A percentile compares a stretch with the other conserved stretches of the same genome.
Evolutionary conservation across 495 filamentous ascomycete species (phyloP).

Genomic region (Tuber brumale): DNA sequence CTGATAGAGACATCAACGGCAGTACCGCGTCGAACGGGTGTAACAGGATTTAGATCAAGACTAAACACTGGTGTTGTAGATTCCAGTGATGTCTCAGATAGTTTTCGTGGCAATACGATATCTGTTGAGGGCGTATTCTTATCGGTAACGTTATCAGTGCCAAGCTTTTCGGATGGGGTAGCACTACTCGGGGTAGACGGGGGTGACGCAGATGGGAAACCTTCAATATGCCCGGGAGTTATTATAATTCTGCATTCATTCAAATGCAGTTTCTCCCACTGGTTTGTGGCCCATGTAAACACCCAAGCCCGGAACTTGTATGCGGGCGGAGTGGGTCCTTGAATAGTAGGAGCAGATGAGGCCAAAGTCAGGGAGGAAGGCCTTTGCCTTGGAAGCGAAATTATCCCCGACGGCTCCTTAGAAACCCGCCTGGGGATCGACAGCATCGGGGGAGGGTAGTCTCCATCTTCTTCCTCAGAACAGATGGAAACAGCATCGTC

Average conservation of each 20-base stretch:
- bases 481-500: constrained; percentile 45
- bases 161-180: neutral
- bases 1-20: constrained; percentile 90
- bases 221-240: constrained; percentile 79
- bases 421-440: constrained; percentile 41
- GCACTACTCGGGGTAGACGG: constrained; percentile 18
- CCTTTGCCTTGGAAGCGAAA: constrained; percentile 32
- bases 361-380: constrained; percentile 31
- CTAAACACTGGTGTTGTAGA: constrained; percentile 47
- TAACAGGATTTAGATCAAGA: constrained; percentile 78
- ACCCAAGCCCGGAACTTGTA: constrained; percentile 67
- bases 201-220: constrained; percentile 25
- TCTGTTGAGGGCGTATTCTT: constrained; percentile 9
- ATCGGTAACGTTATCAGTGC: constrained; percentile 10
- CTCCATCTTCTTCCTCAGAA: constrained; percentile 43
- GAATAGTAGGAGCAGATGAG: constrained; percentile 13
- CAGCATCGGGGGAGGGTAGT: constrained; percentile 44
- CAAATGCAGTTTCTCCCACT: constrained; percentile 71
- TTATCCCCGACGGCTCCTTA: constrained; percentile 30
- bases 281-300: constrained; percentile 74
- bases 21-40: constrained; percentile 78
- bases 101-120: constrained; percentile 6
- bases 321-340: constrained; percentile 35
- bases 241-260: constrained; percentile 73
- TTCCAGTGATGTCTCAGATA: constrained; percentile 19